Percentiles rank a stretch among this genome's conserved stretches.
Conservation (phyloP, 1,284 basidiomycete species). For the Cryptococcus sp. region DNA sequence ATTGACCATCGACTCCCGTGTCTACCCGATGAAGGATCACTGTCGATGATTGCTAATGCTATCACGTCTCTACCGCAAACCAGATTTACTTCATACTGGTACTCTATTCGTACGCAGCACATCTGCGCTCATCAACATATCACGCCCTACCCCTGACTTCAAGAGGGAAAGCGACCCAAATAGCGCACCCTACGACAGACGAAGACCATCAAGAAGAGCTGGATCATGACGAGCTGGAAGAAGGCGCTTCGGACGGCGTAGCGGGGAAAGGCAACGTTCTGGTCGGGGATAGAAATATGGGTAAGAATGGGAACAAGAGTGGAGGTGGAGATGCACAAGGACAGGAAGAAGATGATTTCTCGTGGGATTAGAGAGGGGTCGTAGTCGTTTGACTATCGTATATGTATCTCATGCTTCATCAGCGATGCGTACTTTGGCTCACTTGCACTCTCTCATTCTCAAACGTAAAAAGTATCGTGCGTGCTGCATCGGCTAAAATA, state of each 20-base stretch:
- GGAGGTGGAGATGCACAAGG: constrained; percentile 4
- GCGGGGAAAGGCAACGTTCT: constrained; percentile 21
- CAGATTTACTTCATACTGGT: constrained; percentile 90
- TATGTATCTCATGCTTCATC: constrained; percentile 1
- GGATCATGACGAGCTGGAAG: constrained; percentile 16
- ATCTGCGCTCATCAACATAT: constrained; percentile 89
- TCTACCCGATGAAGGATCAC: not conserved
- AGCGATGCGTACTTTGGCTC: too few species aligned
- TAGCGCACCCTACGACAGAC: constrained; percentile 32
- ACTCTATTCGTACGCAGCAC: constrained; percentile 90
- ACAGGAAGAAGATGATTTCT: constrained; percentile 35
- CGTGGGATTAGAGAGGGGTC: constrained; percentile 30
- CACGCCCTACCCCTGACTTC: constrained; percentile 69
- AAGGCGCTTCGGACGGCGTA: constrained; percentile 11
- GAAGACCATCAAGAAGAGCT: constrained; percentile 30
- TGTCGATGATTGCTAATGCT: not conserved
- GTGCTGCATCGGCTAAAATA: too few species aligned
- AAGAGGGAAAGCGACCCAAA: constrained; percentile 30
- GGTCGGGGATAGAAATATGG: constrained; percentile 13
- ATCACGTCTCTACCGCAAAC: not conserved
- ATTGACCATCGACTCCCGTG: not conserved
- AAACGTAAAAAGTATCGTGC: too few species aligned
- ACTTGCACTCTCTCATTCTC: too few species aligned
- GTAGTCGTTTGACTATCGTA: not conserved
- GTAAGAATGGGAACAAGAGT: constrained; percentile 12